A percentile compares a stretch with the other conserved stretches of the same genome.
Conservation (phyloP, 768 basidiomycete species). For the Tricholoma matsutake region DNA sequence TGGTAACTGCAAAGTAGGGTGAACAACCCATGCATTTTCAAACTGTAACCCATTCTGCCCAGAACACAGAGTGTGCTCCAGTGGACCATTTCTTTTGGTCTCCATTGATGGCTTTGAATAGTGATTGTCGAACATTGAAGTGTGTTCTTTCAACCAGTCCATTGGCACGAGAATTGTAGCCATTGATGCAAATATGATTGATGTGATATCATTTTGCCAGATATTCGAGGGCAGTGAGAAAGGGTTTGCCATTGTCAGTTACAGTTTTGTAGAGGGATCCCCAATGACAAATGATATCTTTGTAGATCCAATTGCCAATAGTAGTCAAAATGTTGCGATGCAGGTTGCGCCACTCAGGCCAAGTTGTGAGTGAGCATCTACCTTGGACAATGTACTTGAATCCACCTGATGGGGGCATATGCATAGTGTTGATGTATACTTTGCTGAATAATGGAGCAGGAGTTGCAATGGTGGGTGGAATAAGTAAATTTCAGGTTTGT, state of each 20-base stretch:
- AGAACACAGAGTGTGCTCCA: slow-evolving; percentile 26
- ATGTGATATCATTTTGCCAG: not conserved
- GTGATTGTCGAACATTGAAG: slow-evolving; percentile 28
- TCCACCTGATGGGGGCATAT: slow-evolving; percentile 25
- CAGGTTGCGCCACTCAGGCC: slow-evolving; percentile 19
- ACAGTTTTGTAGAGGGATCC: slow-evolving; percentile 35
- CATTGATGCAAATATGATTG: slow-evolving; percentile 28
- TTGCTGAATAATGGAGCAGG: slow-evolving; percentile 26
- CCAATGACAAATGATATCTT: slow-evolving; percentile 37
- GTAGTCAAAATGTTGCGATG: slow-evolving; percentile 10
- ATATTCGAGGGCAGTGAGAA: slow-evolving; percentile 3
- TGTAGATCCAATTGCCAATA: slow-evolving; percentile 23
- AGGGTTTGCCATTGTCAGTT: slow-evolving; percentile 38
- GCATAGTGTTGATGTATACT: slow-evolving; percentile 37
- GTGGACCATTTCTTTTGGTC: slow-evolving; percentile 30
- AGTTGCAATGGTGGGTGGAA: slow-evolving; percentile 21
- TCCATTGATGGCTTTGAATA: slow-evolving; percentile 32
- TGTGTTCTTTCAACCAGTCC: slow-evolving; percentile 25
- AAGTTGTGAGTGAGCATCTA: slow-evolving; percentile 16
- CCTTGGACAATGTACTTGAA: slow-evolving; percentile 27
- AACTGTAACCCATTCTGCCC: slow-evolving; percentile 34
- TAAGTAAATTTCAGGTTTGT: slow-evolving; percentile 16
- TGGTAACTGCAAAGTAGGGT: slow-evolving; percentile 29
- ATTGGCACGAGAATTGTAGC: slow-evolving; percentile 34
- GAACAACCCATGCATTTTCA: slow-evolving; percentile 27